These are phyloP conservation scores for Leucocoprinus sp. DNA, from an alignment of 768 basidiomycete species.

Conservation along the genomic window DNA sequence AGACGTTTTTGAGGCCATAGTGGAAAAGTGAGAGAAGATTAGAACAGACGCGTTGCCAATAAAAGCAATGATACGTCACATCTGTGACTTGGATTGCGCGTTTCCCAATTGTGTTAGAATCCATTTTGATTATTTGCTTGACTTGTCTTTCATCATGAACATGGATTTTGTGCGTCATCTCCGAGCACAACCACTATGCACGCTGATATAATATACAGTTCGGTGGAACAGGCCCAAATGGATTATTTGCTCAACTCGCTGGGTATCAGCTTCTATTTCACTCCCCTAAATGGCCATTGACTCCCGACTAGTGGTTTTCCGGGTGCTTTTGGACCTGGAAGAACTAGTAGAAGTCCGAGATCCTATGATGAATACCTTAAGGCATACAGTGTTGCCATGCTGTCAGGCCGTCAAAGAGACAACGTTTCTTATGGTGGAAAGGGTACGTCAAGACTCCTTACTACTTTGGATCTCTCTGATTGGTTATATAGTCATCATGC, in stretches of 20 bases:
- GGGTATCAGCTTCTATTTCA: constrained; percentile 30
- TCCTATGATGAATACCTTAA: constrained; percentile 90
- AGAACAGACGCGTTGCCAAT: constrained; percentile 19
- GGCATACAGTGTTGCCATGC: constrained; percentile 93
- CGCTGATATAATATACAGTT: constrained; percentile 23
- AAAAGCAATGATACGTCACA: constrained; percentile 24
- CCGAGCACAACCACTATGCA: background rate
- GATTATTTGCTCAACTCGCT: constrained; percentile 58
- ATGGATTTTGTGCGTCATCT: constrained; percentile 39
- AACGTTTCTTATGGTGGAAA: constrained; percentile 97
- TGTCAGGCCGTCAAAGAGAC: constrained; percentile 76
- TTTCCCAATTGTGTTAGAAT: constrained; percentile 11
- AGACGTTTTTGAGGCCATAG: constrained; percentile 29
- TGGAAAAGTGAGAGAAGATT: constrained; percentile 1
- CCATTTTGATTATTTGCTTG: constrained; percentile 8
- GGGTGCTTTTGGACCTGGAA: constrained; percentile 38
- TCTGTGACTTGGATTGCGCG: constrained; percentile 22
- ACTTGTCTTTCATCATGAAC: constrained; percentile 11
- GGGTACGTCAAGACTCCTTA: constrained; percentile 39
- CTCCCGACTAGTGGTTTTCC: constrained; percentile 40
- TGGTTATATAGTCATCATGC: constrained; percentile 80
- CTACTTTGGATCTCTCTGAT: constrained; percentile 8
- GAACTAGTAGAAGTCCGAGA: constrained; percentile 47
- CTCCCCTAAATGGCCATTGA: constrained; percentile 9
- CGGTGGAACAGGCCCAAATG: constrained; percentile 46